Base-by-base conservation (phyloP, 371 early-diverging fungal genomes). In the Mucor plumbeus region DNA sequence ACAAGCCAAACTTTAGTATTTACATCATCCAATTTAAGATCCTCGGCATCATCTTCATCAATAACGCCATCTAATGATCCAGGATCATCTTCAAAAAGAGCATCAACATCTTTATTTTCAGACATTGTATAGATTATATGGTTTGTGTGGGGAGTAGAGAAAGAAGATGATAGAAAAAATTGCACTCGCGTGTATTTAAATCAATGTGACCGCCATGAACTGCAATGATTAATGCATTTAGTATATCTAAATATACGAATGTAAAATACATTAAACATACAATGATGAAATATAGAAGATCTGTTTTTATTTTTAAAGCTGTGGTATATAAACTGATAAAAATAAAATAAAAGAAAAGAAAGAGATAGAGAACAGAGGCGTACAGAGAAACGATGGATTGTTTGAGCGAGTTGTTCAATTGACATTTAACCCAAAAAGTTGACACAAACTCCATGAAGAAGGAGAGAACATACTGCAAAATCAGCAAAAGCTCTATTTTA, bases 31-130 rank as follows among this genome's bases (percentile, higher is more conserved):
- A 92, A 68, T 59, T 87, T 84, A 14, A 94, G 78, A 58, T 93
- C 92, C 13, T 91, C 93, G 4, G 81, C 85, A 54, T 92, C 92
- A 39, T 93, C 91, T 64, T 87, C 87, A 59, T 84, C 86, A 43
- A 81, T 71, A 7, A 86, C 76, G 26, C 72, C 78, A 43, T 78
- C 83, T 36, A 76, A 68, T 5, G 82, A 79, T 44, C 85, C 88
- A n/a, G 79, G 85, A 64, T 84, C 87, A 17, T 88, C 88, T 60
- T 88, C 88, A 69, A 88, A 88, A 9, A 86, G 78, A 44, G 85
- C 82, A 40, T 88, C 86, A 41, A 88, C 83, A 38, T 86, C 84
- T 26, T 75, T 60, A 38, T 63, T 39, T 48, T 72, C 76, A 63
- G 74, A 69, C 76, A 75, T 74, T 38, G n/a, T 59, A 40, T 39